Conservation (phyloP, 1,284 basidiomycete species). For the Microbotryum scabiosae region DNA sequence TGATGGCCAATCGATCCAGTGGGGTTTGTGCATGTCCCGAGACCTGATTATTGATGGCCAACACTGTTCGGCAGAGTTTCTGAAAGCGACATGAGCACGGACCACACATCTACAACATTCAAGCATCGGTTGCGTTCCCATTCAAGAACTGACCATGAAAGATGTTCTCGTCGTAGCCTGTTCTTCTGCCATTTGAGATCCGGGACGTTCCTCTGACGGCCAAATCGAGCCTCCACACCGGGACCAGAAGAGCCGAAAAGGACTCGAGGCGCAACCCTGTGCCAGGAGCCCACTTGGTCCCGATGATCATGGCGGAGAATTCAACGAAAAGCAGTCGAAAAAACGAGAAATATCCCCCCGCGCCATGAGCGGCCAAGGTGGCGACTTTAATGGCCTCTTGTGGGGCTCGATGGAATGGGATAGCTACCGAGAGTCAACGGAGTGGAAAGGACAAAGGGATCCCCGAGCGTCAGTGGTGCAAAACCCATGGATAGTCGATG, state of each 20-base stretch:
- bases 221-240: constrained; percentile 25
- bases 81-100: not conserved
- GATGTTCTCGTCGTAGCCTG: constrained; percentile 5
- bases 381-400: not conserved
- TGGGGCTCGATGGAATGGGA: constrained; percentile 14
- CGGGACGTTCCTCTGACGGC: constrained; percentile 11
- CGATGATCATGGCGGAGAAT: constrained; percentile 10
- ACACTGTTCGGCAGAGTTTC: not conserved
- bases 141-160: constrained; percentile 7
- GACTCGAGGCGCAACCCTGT: constrained; percentile 11
- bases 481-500: too few relatives aligned
- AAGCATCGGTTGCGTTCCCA: not conserved
- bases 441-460: not conserved
- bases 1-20: constrained; percentile 13
- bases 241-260: constrained; percentile 13
- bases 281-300: constrained; percentile 1
- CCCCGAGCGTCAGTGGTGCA: too few relatives aligned
- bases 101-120: not conserved
- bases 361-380: constrained; percentile 10
- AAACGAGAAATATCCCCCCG: constrained; percentile 11
- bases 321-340: constrained; percentile 7
- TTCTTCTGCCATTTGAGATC: not conserved
- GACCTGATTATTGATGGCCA: constrained; percentile 11
- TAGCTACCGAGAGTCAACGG: not conserved
- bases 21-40: constrained; percentile 21